These are phyloP conservation scores for Coemansia sp. DNA, from an alignment of 192 early-diverging fungal species.

Conservation along the genomic window DNA sequence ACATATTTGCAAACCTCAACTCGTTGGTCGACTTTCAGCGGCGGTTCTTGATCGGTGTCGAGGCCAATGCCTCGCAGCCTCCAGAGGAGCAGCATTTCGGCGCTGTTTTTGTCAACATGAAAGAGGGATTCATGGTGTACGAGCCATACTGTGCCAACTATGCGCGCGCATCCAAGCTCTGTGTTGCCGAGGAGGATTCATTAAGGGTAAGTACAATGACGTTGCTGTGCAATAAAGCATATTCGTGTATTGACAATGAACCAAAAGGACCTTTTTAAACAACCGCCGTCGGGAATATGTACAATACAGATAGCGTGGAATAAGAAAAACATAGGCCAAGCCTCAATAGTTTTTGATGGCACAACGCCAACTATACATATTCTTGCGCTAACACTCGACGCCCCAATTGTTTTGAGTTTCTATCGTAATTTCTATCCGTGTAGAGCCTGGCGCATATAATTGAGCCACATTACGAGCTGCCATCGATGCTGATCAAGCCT, in stretches of 20 bases:
- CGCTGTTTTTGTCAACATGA: constrained; percentile 77
- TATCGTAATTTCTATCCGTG: background rate
- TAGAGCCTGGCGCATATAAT: constrained; percentile 65
- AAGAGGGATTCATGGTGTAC: constrained; percentile 82
- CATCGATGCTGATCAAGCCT: constrained; percentile 94
- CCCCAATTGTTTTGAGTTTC: too few relatives aligned
- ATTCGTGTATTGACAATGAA: background rate
- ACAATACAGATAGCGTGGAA: background rate
- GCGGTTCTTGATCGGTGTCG: constrained; percentile 87
- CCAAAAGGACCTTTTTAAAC: background rate
- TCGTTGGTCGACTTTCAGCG: constrained; percentile 95
- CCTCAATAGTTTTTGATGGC: background rate
- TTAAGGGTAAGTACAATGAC: constrained; percentile 55
- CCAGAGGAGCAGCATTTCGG: constrained; percentile 88
- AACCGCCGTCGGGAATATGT: background rate
- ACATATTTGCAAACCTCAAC: constrained; percentile 92
- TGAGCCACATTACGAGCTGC: constrained; percentile 84
- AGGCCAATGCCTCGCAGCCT: constrained; percentile 69
- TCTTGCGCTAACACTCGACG: too few relatives aligned
- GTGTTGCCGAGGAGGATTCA: constrained; percentile 62
- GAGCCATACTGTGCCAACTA: constrained; percentile 94
- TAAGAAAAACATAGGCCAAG: background rate
- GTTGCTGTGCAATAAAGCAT: background rate
- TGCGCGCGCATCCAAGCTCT: constrained; percentile 69
- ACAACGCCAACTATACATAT: too few relatives aligned